Conservation (phyloP, 495 filamentous ascomycete species). For the Xylaria palmicola region DNA sequence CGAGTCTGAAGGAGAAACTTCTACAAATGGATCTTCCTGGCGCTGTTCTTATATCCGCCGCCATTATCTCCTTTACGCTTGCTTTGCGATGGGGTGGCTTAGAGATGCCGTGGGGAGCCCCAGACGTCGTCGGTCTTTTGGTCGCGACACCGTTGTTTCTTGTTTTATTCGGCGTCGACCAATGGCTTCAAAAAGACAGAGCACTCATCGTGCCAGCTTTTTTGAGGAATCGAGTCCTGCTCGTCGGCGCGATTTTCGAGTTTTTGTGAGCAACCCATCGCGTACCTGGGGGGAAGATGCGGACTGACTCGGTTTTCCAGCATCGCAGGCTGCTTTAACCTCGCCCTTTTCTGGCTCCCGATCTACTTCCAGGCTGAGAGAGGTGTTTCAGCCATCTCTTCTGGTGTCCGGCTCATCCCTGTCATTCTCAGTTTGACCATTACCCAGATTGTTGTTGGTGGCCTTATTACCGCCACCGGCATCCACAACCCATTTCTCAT, state of each 20-base stretch:
- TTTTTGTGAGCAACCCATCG: conserved; percentile 32
- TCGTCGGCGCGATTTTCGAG: conserved; percentile 33
- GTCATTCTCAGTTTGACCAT: conserved; percentile 42
- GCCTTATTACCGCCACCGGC: conserved; percentile 30
- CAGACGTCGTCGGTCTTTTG: conserved; percentile 42
- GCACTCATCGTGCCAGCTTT: conserved; percentile 47
- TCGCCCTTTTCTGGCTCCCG: conserved; percentile 58
- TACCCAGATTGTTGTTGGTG: conserved; percentile 32
- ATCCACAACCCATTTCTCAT: conserved; percentile 38
- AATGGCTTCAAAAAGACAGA: conserved; percentile 40
- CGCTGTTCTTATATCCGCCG: conserved; percentile 35
- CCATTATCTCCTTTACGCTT: conserved; percentile 38
- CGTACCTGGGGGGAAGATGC: background rate
- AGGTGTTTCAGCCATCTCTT: conserved; percentile 43
- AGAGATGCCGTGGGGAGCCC: conserved; percentile 38
- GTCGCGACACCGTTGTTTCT: conserved; percentile 44
- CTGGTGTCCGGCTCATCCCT: conserved; percentile 53
- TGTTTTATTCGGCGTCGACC: conserved; percentile 32
- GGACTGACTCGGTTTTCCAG: background rate
- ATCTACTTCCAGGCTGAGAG: conserved; percentile 61
- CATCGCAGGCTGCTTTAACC: conserved; percentile 44
- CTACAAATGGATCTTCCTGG: conserved; percentile 18
- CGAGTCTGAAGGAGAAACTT: conserved; percentile 33
- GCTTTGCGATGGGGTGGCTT: conserved; percentile 48
- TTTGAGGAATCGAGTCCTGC: conserved; percentile 43